Base-by-base conservation (phyloP, 1,284 basidiomycete species). In the Lentinula novae-zelandiae region DNA sequence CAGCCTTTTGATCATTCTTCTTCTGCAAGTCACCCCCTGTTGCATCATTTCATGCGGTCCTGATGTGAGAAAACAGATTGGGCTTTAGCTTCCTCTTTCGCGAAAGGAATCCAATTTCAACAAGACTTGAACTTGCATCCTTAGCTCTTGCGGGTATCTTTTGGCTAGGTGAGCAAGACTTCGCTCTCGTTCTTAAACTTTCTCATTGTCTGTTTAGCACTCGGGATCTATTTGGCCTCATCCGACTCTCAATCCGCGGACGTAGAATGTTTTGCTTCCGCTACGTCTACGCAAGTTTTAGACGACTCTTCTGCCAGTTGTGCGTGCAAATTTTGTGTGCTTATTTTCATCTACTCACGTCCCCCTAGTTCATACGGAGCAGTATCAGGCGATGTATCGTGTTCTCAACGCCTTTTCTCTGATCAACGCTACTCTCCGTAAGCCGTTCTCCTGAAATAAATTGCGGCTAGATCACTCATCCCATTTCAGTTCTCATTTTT, bases 321-420 rank as follows among this genome's bases (percentile, higher is more conserved):
- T 91, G 68, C 73, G 89, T 78, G 20, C 40, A 33, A 39, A 57
- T 60, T 58, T 36, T 53, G 60, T 53, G 39, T n/a, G 40, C 22
- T 3, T 44, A 15, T 40, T 9, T 49, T 57, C 31, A 42, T n/a
- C 60, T 31, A 51, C 62, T 67, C 62, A 67, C 58, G 22, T 61
- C 20, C n/a, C 34, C 3, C n/a, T 66, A 82, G 80, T 87, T 81
- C 73, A 90, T 77, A 73, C 89, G 75, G 75, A 88, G 78, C 70
- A 81, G 64, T 92, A 87, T 70, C 90, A 90, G 65, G 89, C 90
- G 27, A 91, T 92, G 77, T 92, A 92, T 70, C 82, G 85, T 42
- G 90, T 91, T 31, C 75, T 92, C 56, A 87, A 86, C 73, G 83
- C 85, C 17, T 92, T 92, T 72, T 84, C 90, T 12, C 74, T 92